Percentiles rank a stretch among this genome's conserved stretches.
These are phyloP conservation scores for Sugiyamaella valdiviana DNA, from an alignment of 805 yeast genomes.

Conservation along the genomic window DNA sequence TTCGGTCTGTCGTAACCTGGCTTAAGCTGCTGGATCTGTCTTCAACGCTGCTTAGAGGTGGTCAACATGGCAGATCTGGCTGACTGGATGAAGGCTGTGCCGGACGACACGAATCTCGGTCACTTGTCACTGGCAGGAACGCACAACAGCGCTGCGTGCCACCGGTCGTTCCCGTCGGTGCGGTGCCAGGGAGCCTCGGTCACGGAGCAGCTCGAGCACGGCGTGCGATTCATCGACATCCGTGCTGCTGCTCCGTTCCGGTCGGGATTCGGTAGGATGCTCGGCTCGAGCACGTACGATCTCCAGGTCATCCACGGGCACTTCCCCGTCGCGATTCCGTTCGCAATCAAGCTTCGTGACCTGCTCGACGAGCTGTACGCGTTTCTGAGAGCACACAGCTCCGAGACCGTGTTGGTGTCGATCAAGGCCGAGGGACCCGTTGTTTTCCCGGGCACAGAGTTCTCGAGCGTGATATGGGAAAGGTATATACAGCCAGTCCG, in stretches of 20 bases:
- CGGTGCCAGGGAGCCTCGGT: slow-evolving; percentile 65
- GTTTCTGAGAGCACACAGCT: slow-evolving; percentile 45
- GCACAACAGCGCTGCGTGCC: slow-evolving; percentile 74
- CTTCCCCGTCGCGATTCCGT: slow-evolving; percentile 61
- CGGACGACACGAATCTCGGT: slow-evolving; percentile 47
- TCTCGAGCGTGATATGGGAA: slow-evolving; percentile 55
- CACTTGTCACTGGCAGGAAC: slow-evolving; percentile 71
- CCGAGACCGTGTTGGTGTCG: slow-evolving; percentile 62
- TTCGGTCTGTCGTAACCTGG: too few species aligned
- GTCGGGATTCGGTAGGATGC: slow-evolving; percentile 38
- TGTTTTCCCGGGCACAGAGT: slow-evolving; percentile 60
- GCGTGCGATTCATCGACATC: slow-evolving; percentile 70
- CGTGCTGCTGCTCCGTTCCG: slow-evolving; percentile 55
- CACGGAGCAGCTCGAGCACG: slow-evolving; percentile 57
- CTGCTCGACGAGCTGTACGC: slow-evolving; percentile 52
- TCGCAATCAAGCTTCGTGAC: slow-evolving; percentile 47
- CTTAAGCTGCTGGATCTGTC: background rate
- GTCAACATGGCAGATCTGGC: slow-evolving; percentile 36
- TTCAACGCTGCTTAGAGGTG: too few species aligned
- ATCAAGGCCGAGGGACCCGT: slow-evolving; percentile 70
- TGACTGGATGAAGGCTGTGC: slow-evolving; percentile 50
- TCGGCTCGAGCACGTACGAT: slow-evolving; percentile 28
- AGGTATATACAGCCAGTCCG: slow-evolving; percentile 44
- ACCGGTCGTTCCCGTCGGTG: slow-evolving; percentile 65
- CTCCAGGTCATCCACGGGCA: slow-evolving; percentile 68